Evolutionary conservation across 768 basidiomycete species (phyloP), one percentile per base, ranked within the genome.

Genomic region (Dendrothele bispora): DNA sequence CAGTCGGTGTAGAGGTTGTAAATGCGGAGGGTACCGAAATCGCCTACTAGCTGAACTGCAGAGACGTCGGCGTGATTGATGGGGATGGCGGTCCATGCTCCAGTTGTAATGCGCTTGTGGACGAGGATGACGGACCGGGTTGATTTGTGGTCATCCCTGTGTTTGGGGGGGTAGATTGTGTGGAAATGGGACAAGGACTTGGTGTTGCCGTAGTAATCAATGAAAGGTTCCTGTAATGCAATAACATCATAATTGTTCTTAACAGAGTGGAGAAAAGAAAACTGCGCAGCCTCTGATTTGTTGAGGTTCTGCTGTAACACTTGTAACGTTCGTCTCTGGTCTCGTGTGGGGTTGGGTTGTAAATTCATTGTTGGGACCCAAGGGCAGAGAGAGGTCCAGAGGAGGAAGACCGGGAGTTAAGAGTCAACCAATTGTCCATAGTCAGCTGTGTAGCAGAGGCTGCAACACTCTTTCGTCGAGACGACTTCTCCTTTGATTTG

Each of bases 181-280:
- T 32, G 22, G 54, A 55, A 68, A 7, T 47, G 12, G 0, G 21
- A 21, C 4, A 39, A 52, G 11, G 53, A 51, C 1, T 54, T 30
- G 0, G 67, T 49, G 10, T 43, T n/a, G 0, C 48, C 47, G 1
- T 51, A 34, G 11, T 32, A 38, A 45, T 66, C 56, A 4, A 67
- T 46, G 38, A 58, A 49, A 1, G 67, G 69, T 54, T 70, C 69
- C 43, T 70, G 68, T 2, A 69, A 27, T 2, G 55, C 38, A 0
- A 60, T 41, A 1, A 70, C 51, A 50, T 68, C 61, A 24, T 47
- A 58, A 1, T 27, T 8, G 8, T 42, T 7, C 5, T 50, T 38
- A 6, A 48, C 17, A 1, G 35, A 41, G 22, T 54, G 14, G 1
- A 58, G 12, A 1, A 61, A 27, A 17, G 50, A 32, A 2, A 22